Evolutionary conservation across 139 green algal species (phyloP).

Genomic region (Tetradesmus obliquus): DNA sequence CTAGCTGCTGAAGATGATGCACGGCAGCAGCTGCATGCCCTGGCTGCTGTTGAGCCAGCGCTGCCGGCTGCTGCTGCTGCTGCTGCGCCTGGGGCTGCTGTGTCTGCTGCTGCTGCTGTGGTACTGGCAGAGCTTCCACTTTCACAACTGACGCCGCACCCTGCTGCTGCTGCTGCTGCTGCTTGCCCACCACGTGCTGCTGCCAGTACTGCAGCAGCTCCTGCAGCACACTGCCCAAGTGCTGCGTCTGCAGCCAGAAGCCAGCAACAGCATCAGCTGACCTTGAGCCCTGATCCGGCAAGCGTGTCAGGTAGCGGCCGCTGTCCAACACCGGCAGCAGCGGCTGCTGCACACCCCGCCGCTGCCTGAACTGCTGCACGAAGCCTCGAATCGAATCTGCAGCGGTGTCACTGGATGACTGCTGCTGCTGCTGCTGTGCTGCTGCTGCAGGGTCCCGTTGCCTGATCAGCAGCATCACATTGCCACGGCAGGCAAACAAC

Average conservation of each 20-base stretch:
- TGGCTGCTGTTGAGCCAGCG: not conserved
- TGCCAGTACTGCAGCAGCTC: slow-evolving; percentile 37
- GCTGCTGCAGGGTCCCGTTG: not conserved
- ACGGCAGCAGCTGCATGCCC: not conserved
- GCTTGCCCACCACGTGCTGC: slow-evolving; percentile 17
- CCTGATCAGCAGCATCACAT: slow-evolving; percentile 1
- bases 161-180: not conserved
- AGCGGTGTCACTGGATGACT: not conserved
- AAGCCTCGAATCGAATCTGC: not conserved
- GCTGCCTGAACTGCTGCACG: not conserved
- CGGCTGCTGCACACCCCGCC: not conserved
- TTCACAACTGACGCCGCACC: not conserved
- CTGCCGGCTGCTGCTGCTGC: not conserved
- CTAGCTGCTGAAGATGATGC: slow-evolving; percentile 18
- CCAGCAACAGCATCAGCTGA: slow-evolving; percentile 20
- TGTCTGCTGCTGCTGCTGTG: not conserved
- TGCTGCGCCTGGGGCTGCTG: not conserved
- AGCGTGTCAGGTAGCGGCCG: not conserved
- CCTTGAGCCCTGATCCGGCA: not conserved
- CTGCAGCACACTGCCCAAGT: slow-evolving; percentile 20
- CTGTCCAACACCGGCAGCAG: slow-evolving; percentile 14
- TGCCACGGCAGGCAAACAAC: not conserved
- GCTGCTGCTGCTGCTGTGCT: slow-evolving; percentile 3
- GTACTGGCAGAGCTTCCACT: not conserved
- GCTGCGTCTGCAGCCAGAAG: slow-evolving; percentile 34